Evolutionary conservation across 805 yeast genomes (phyloP), one percentile per base, ranked within the genome.

Genomic region (Metschnikowia sp.): DNA sequence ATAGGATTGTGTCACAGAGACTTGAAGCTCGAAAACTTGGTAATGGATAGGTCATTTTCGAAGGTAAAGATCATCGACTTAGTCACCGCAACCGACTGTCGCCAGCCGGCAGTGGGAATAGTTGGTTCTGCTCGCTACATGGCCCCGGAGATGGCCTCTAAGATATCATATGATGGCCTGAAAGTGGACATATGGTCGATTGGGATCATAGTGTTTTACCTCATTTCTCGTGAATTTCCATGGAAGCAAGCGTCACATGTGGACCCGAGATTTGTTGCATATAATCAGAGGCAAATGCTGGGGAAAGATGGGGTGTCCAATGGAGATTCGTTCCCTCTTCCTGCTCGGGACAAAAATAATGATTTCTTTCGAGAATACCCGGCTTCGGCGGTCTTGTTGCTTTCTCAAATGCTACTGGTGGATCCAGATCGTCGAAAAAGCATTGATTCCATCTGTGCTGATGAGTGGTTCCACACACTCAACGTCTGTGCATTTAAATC

Each of bases 111-210:
- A 5, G 48, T 65, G 29, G 83, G 84, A 2, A 53, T 77, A 11
- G 80, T 74, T 2, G 84, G 84, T 0, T 71, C 81, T 0, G 68
- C 63, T 12, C 53, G 57, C 11, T 75, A 68, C 52, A 65, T 66
- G 19, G 79, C 83, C 0, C 83, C 84, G 0, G 84, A 79, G 58
- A 67, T 72, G 13, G 64, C 65, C 32, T 45, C 57, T 8, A 39
- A 39, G 11, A 55, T 77, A 8, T 52, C 52, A 9, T 79, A 79
- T 52, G 66, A 72, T 44, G 76, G 79, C 0, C 60, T 54, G 39
- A 58, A 60, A 19, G 64, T 69, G 10, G 83, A 79, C 51, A 55
- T 76, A 10, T 79, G 84, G 84, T 70, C 81, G 0, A 50, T 77
- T 15, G 83, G 80, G 2, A 64, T 77, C 3, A 59, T 78, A 1